These are phyloP conservation scores for Phytophthora nicotianae DNA, from an alignment of 352 stramenopile genomes.

Conservation along the genomic window DNA sequence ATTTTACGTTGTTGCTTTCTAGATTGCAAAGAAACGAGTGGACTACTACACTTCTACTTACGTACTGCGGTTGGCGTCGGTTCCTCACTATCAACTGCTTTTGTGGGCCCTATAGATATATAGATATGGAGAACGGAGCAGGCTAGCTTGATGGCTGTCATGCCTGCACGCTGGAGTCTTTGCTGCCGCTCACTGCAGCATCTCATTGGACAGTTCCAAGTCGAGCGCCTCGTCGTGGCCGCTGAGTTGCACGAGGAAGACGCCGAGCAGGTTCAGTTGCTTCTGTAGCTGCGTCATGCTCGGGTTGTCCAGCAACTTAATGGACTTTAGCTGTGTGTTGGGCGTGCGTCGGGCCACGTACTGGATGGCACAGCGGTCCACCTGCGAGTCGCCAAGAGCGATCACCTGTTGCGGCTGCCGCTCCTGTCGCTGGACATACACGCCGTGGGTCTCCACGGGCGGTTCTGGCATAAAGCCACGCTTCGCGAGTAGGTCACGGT, in stretches of 20 bases:
- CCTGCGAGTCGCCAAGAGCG: slow-evolving; percentile 70
- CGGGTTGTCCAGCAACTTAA: slow-evolving; percentile 81
- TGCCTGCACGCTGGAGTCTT: not conserved
- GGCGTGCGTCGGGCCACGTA: slow-evolving; percentile 58
- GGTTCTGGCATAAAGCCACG: slow-evolving; percentile 28
- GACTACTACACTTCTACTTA: not conserved
- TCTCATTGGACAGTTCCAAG: slow-evolving; percentile 71
- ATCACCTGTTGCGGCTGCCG: slow-evolving; percentile 62
- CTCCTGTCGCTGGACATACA: slow-evolving; percentile 35
- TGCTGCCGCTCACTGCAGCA: slow-evolving; percentile 53
- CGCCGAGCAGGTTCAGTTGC: slow-evolving; percentile 62
- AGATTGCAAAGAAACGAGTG: slow-evolving; percentile 20
- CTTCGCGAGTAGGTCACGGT: slow-evolving; percentile 59
- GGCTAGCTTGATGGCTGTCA: slow-evolving; percentile 7
- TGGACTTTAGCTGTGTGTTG: slow-evolving; percentile 67
- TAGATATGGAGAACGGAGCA: slow-evolving; percentile 30
- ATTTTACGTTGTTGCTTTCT: slow-evolving; percentile 31
- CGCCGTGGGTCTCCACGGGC: slow-evolving; percentile 22
- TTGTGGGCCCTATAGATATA: slow-evolving; percentile 32
- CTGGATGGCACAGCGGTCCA: slow-evolving; percentile 76
- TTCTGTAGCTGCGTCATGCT: slow-evolving; percentile 78
- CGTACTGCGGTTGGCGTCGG: slow-evolving; percentile 7
- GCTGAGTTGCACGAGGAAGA: slow-evolving; percentile 69
- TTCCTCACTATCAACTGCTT: slow-evolving; percentile 8
- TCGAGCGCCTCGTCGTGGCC: slow-evolving; percentile 68